Percentiles rank a stretch among this genome's conserved stretches.
phyloP scores from a whole-genome alignment of 2,329 filamentous ascomycete genomes.

The Epichloe baconii region DNA sequence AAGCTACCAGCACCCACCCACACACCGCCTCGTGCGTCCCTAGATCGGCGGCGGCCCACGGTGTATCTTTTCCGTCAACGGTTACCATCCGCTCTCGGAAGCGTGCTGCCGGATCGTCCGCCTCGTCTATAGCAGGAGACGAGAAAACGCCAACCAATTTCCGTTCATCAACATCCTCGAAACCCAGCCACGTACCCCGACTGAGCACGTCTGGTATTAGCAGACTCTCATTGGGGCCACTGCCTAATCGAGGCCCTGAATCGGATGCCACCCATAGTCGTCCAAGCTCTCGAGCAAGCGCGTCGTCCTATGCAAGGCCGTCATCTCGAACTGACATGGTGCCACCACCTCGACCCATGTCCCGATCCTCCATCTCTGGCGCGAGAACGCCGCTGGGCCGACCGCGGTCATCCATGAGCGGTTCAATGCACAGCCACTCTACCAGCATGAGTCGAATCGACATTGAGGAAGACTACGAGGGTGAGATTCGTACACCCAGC shows the following conservation, averaged over 20 bases:
- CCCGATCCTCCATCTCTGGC: slow-evolving; percentile 47
- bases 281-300: slow-evolving; percentile 61
- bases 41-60: slow-evolving; percentile 24
- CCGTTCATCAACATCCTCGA: slow-evolving; percentile 23
- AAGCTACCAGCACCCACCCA: slow-evolving; percentile 72
- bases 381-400: slow-evolving; percentile 54
- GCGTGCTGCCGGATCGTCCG: slow-evolving; percentile 45
- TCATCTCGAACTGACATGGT: slow-evolving; percentile 41
- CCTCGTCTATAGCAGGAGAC: slow-evolving; percentile 37
- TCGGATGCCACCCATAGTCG: slow-evolving; percentile 40
- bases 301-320: slow-evolving; percentile 40
- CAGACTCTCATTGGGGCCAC: slow-evolving; percentile 49
- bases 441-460: slow-evolving; percentile 44
- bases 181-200: slow-evolving; percentile 39
- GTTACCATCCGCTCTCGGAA: slow-evolving; percentile 58
- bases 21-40: slow-evolving; percentile 72
- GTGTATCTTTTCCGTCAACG: slow-evolving; percentile 29
- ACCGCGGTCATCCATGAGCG: slow-evolving; percentile 58
- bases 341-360: slow-evolving; percentile 45
- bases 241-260: slow-evolving; percentile 42
- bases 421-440: slow-evolving; percentile 46
- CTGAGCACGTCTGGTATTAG: slow-evolving; percentile 50
- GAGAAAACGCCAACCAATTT: slow-evolving; percentile 35
- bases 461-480: slow-evolving; percentile 27
- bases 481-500: slow-evolving; percentile 37